Conservation (phyloP, 169 alveolate species). For the Babesia microti region DNA sequence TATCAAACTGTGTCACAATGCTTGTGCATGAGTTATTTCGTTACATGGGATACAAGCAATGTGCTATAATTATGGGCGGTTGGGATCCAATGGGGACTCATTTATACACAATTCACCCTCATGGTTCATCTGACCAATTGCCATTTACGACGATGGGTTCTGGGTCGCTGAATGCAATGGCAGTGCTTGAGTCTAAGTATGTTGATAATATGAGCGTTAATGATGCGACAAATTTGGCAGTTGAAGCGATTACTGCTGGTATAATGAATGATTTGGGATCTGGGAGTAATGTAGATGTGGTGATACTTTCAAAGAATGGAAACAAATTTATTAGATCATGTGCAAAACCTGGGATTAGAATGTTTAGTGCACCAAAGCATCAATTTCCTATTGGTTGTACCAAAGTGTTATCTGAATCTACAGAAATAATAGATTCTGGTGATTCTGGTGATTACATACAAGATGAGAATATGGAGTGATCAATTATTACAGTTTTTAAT, state of each 20-base stretch:
- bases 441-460: no score
- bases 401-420: conserved; percentile 55
- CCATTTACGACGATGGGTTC: conserved; percentile 96
- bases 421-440: no score
- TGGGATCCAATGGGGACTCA: conserved; percentile 91
- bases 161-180: conserved; percentile 94
- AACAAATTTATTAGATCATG: conserved; percentile 70
- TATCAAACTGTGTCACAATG: conserved; percentile 77
- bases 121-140: conserved; percentile 82
- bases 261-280: conserved; percentile 90
- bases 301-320: conserved; percentile 76
- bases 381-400: conserved; percentile 65
- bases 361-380: conserved; percentile 56
- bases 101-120: conserved; percentile 84
- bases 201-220: conserved; percentile 82
- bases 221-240: conserved; percentile 82
- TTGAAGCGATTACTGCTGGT: conserved; percentile 91
- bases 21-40: conserved; percentile 75
- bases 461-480: no score
- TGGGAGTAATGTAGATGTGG: conserved; percentile 90
- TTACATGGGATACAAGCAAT: conserved; percentile 92
- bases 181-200: conserved; percentile 86
- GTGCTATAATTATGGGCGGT: conserved; percentile 96
- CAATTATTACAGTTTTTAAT: no score
- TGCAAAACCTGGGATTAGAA: conserved; percentile 54